phyloP scores from a whole-genome alignment of 257 asterid genomes.

The Forsythia suspensa region DNA sequence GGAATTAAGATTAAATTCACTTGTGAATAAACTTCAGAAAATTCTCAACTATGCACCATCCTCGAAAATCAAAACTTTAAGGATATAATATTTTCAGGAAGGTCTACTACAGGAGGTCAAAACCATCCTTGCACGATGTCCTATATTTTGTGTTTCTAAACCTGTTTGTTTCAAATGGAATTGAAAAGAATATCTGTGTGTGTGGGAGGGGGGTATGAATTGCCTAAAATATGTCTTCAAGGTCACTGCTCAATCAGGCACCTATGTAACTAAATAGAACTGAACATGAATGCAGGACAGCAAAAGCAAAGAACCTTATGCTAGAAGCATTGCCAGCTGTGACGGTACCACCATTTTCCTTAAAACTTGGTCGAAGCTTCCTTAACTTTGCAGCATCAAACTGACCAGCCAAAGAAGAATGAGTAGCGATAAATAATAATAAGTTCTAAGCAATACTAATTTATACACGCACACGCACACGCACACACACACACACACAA shows the following conservation, averaged over 20 bases:
- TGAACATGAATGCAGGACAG: slow-evolving; percentile 10
- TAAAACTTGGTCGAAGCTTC: slow-evolving; percentile 94
- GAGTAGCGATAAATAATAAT: slow-evolving; percentile 1
- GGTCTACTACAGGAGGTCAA: slow-evolving; percentile 1
- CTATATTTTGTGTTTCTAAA: neutral
- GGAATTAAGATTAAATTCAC: slow-evolving; percentile 27
- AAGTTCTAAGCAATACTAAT: slow-evolving; percentile 4
- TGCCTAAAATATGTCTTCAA: neutral
- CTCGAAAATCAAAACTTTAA: neutral
- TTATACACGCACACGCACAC: slow-evolving; percentile 7
- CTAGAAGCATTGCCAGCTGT: slow-evolving; percentile 99
- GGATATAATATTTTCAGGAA: slow-evolving; percentile 8
- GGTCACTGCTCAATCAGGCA: neutral
- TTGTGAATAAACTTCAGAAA: slow-evolving; percentile 9
- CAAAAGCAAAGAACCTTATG: slow-evolving; percentile 57
- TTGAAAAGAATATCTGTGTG: neutral
- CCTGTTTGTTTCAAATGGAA: neutral
- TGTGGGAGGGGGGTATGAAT: neutral
- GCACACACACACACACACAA: slow-evolving; percentile 9
- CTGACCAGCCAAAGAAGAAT: slow-evolving; percentile 40
- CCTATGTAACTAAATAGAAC: neutral
- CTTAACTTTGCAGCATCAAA: slow-evolving; percentile 93
- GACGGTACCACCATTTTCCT: slow-evolving; percentile 92
- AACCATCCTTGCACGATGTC: neutral
- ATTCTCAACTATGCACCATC: too few species aligned